Conservation (phyloP, 345 rosid genomes). For the Lagerstroemia speciosa region DNA sequence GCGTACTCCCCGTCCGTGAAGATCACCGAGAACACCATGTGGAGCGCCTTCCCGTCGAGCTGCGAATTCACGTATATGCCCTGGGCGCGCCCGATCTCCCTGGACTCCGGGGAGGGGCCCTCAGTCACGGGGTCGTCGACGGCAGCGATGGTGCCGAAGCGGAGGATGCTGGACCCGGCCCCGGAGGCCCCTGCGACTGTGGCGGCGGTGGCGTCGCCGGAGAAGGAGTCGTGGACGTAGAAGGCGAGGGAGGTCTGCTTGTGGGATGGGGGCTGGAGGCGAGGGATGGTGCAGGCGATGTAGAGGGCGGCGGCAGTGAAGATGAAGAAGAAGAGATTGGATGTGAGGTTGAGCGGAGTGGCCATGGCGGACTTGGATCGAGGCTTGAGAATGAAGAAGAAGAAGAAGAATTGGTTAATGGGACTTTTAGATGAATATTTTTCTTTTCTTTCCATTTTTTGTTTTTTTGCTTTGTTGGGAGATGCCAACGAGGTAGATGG, state of each 20-base stretch:
- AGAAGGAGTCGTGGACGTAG: conserved; percentile 33
- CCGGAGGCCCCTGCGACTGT: conserved; percentile 25
- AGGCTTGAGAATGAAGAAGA: not conserved
- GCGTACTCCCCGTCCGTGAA: conserved; percentile 28
- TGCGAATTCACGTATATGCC: conserved; percentile 37
- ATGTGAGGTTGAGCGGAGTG: conserved; percentile 14
- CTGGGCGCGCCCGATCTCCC: conserved; percentile 35
- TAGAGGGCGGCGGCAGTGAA: conserved; percentile 17
- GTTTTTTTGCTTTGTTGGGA: no score
- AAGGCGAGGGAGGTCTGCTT: conserved; percentile 25
- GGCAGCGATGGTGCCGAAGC: conserved; percentile 28
- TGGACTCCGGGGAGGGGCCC: conserved; percentile 32
- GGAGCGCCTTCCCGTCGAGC: conserved; percentile 33
- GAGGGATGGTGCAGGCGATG: conserved; percentile 21
- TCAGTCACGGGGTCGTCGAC: conserved; percentile 37
- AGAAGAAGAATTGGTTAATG: not conserved
- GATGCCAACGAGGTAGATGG: not conserved
- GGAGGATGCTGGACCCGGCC: conserved; percentile 20
- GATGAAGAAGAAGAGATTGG: conserved; percentile 23
- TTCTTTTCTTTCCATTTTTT: no score
- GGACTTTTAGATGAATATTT: not conserved
- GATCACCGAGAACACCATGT: conserved; percentile 29
- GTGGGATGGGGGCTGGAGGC: conserved; percentile 8
- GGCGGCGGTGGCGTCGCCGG: conserved; percentile 25
- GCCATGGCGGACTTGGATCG: conserved; percentile 10